Evolutionary conservation across 352 stramenopile genomes (phyloP).

Genomic region (Phytophthora tentaculata): DNA sequence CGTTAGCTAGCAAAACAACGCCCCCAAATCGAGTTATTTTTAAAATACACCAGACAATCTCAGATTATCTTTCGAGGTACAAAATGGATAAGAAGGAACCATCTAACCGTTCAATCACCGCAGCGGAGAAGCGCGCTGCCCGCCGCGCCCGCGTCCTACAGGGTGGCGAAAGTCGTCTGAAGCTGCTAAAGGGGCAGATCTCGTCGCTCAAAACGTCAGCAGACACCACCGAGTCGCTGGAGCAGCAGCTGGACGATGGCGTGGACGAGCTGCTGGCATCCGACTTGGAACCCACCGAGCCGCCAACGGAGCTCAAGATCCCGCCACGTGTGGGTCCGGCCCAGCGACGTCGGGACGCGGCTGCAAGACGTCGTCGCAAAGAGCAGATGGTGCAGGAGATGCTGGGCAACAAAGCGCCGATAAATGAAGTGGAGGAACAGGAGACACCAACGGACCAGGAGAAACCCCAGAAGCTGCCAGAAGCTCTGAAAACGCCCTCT

Average conservation of each 20-base stretch:
- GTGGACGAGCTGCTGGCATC: constrained; percentile 51
- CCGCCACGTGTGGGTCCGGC: constrained; percentile 61
- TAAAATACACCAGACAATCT: too few relatives aligned
- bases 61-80: too few relatives aligned
- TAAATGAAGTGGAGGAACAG: not conserved
- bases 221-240: constrained; percentile 32
- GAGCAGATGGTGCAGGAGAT: constrained; percentile 67
- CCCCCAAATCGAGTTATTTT: too few relatives aligned
- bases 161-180: constrained; percentile 63
- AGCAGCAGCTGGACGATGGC: constrained; percentile 49
- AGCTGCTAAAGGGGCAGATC: constrained; percentile 74
- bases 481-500: not conserved
- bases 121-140: constrained; percentile 70
- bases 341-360: constrained; percentile 74
- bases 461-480: not conserved
- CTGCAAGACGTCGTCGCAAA: constrained; percentile 61
- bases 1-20: too few relatives aligned
- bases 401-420: constrained; percentile 18
- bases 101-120: constrained; percentile 28
- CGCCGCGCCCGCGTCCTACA: constrained; percentile 70
- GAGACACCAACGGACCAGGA: constrained; percentile 7
- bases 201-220: constrained; percentile 52
- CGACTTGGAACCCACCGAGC: not conserved
- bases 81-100: too few relatives aligned
- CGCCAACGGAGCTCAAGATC: constrained; percentile 39